Evolutionary conservation across 495 filamentous ascomycete species (phyloP).

Genomic region (Hypoxylon subgilvum): DNA sequence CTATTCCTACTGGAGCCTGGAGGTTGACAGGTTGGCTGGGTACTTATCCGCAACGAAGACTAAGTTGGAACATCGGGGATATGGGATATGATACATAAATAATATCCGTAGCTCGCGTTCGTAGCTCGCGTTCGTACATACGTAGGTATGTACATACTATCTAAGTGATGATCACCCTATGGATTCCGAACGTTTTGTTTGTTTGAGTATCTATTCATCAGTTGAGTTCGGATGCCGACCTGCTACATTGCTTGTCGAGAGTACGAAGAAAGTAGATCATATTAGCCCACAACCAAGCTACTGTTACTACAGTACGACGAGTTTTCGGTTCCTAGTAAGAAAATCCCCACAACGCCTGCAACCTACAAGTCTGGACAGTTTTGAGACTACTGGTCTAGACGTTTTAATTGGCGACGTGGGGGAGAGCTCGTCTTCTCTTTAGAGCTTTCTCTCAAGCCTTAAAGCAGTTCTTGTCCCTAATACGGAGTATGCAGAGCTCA

Average conservation of each 20-base stretch:
- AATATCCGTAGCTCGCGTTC: background rate
- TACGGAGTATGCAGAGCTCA: slow-evolving; percentile 2
- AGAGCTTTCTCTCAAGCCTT: slow-evolving; percentile 2
- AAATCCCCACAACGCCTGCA: slow-evolving; percentile 34
- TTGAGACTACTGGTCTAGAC: slow-evolving; percentile 32
- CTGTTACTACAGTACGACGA: slow-evolving; percentile 3
- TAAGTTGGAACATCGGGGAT: too few species aligned
- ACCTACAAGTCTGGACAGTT: slow-evolving; percentile 20
- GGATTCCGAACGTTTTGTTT: background rate
- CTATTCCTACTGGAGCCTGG: too few species aligned
- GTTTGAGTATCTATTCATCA: too few species aligned
- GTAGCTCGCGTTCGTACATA: too few species aligned
- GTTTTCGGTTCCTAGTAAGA: slow-evolving; percentile 25
- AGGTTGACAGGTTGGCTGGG: too few species aligned
- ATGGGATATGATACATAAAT: too few species aligned
- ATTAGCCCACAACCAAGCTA: slow-evolving; percentile 27
- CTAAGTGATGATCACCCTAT: background rate
- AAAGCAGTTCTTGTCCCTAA: slow-evolving; percentile 6
- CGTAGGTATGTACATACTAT: too few species aligned
- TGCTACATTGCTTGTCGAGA: slow-evolving; percentile 2
- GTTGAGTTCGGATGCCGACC: slow-evolving; percentile 18
- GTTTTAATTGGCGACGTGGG: slow-evolving; percentile 28
- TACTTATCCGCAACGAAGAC: too few species aligned
- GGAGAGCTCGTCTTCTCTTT: background rate
- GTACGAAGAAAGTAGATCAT: slow-evolving; percentile 15